A percentile compares a stretch with the other conserved stretches of the same genome.
phyloP scores from a whole-genome alignment of 352 stramenopile species.

The Phytophthora sansomeana region DNA sequence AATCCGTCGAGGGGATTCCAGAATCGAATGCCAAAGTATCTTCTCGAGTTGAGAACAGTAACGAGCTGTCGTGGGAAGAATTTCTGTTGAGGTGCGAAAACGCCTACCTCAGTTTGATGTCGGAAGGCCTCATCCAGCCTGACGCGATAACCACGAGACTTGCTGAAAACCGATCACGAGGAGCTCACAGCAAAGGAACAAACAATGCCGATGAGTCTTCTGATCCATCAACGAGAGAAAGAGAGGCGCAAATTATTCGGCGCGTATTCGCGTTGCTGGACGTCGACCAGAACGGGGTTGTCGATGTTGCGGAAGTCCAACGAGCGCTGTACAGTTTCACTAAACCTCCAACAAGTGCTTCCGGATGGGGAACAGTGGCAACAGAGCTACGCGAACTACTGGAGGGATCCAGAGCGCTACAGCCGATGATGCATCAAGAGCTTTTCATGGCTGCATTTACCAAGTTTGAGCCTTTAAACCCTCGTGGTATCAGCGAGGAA shows the following conservation, averaged over 20 bases:
- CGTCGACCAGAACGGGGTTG: conserved; percentile 58
- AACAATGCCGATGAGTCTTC: background rate
- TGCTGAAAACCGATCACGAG: background rate
- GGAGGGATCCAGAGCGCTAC: conserved; percentile 51
- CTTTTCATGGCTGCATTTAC: conserved; percentile 73
- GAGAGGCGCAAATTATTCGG: conserved; percentile 60
- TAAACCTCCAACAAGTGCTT: conserved; percentile 4
- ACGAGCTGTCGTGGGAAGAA: conserved; percentile 60
- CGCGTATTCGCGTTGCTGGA: conserved; percentile 68
- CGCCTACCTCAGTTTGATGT: conserved; percentile 55
- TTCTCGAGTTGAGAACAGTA: conserved; percentile 5
- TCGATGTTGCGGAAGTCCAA: conserved; percentile 73
- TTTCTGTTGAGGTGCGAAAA: conserved; percentile 60
- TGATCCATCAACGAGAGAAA: conserved; percentile 26
- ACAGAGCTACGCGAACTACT: conserved; percentile 49
- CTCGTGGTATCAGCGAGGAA: conserved; percentile 65
- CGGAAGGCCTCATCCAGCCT: conserved; percentile 40
- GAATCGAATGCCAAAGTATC: background rate
- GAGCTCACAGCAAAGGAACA: background rate
- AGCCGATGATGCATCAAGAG: conserved; percentile 65
- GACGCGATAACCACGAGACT: background rate
- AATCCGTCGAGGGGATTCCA: background rate
- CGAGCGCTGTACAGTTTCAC: conserved; percentile 47
- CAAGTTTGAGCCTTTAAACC: conserved; percentile 64
- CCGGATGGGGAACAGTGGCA: background rate